Percentiles rank a stretch among this genome's conserved stretches.
Conservation (phyloP, 768 basidiomycete species). For the Termitomyces sp. region DNA sequence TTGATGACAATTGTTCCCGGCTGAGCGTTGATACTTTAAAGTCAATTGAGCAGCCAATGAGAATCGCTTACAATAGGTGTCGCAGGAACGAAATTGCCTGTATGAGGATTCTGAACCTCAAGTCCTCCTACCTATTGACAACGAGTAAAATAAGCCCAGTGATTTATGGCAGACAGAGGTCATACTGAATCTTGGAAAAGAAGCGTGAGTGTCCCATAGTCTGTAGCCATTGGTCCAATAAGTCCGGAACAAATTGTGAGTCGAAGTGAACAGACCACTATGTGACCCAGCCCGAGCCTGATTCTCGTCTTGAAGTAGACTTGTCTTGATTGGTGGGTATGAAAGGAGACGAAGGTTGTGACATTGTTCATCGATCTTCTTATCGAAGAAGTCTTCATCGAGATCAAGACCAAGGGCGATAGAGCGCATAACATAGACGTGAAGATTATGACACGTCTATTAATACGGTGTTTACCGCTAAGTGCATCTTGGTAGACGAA, state of each 20-base stretch:
- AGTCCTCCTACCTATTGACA: constrained; percentile 64
- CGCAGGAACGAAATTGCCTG: constrained; percentile 66
- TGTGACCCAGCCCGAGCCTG: constrained; percentile 84
- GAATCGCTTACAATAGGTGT: constrained; percentile 63
- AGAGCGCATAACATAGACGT: constrained; percentile 77
- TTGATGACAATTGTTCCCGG: constrained; percentile 82
- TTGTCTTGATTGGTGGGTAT: constrained; percentile 72
- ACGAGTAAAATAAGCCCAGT: background rate
- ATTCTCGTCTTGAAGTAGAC: constrained; percentile 55
- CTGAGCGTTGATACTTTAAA: constrained; percentile 30
- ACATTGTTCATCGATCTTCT: constrained; percentile 68
- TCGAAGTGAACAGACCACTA: constrained; percentile 45
- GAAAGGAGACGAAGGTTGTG: constrained; percentile 81
- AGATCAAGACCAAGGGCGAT: constrained; percentile 79
- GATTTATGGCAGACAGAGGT: background rate
- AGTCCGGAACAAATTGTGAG: background rate
- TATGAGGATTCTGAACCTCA: constrained; percentile 80
- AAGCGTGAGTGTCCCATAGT: constrained; percentile 80
- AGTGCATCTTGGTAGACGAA: background rate
- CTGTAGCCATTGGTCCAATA: constrained; percentile 26
- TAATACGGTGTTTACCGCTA: background rate
- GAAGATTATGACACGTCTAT: constrained; percentile 73
- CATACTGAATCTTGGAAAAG: constrained; percentile 75
- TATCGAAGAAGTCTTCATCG: constrained; percentile 72
- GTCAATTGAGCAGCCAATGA: background rate